Percentiles rank a stretch among this genome's conserved stretches.
phyloP scores from a whole-genome alignment of 352 stramenopile species.

The Phytophthora quininea region DNA sequence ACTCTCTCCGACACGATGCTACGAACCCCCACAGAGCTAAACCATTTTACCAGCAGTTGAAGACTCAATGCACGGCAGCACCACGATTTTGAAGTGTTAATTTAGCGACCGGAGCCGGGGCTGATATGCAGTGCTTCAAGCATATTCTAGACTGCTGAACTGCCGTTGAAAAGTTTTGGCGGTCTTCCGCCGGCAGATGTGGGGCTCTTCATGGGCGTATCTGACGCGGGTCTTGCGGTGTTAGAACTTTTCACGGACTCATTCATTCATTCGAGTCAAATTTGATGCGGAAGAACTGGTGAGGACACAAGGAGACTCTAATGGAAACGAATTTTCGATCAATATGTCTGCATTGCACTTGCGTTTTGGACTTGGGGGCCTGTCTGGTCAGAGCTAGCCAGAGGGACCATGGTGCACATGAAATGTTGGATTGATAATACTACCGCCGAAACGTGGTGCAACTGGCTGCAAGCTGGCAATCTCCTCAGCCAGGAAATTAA shows the following conservation, averaged over 20 bases:
- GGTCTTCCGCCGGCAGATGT: neutral
- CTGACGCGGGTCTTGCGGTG: neutral
- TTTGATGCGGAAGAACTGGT: slow-evolving; percentile 1
- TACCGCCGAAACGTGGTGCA: too few relatives aligned
- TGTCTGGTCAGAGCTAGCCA: neutral
- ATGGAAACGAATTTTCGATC: slow-evolving; percentile 16
- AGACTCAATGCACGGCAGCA: neutral
- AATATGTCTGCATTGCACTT: slow-evolving; percentile 29
- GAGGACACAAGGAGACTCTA: neutral
- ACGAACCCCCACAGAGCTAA: slow-evolving; percentile 17
- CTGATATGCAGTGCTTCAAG: slow-evolving; percentile 1
- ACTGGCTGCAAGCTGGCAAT: slow-evolving; percentile 13
- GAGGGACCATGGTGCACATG: neutral
- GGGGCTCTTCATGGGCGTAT: neutral
- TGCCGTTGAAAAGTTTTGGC: neutral
- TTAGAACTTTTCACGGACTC: neutral
- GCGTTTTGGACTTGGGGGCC: slow-evolving; percentile 12
- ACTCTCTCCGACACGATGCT: slow-evolving; percentile 27
- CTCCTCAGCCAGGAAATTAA: slow-evolving; percentile 35
- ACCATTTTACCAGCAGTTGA: slow-evolving; percentile 26
- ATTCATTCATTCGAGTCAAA: neutral
- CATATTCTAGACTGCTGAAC: slow-evolving; percentile 4
- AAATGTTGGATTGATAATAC: slow-evolving; percentile 28
- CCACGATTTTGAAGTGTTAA: slow-evolving; percentile 5
- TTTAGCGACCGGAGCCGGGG: neutral